A percentile compares a stretch with the other conserved stretches of the same genome.
Evolutionary conservation across 169 alveolate species (phyloP).

Genomic region (Condylostoma magnum): DNA sequence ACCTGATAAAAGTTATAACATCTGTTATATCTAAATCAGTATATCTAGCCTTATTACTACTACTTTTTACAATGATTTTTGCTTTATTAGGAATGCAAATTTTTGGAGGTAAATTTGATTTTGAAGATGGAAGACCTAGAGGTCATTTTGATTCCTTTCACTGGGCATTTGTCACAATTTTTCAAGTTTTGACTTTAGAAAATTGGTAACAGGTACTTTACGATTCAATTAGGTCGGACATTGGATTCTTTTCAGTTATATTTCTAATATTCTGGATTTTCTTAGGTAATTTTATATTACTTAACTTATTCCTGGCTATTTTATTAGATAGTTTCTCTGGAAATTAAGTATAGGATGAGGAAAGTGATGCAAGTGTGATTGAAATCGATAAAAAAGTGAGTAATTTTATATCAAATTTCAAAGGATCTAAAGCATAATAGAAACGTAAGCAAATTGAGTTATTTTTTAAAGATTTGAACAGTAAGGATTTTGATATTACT

Average conservation of each 20-base stretch:
- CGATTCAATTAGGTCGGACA: slow-evolving; percentile 38
- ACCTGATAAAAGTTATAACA: not conserved
- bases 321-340: slow-evolving; percentile 61
- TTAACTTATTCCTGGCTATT: slow-evolving; percentile 83
- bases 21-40: slow-evolving; percentile 35
- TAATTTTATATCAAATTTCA: no score
- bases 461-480: no score
- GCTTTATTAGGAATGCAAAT: slow-evolving; percentile 77
- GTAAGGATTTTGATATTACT: no score
- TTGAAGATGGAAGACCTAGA: slow-evolving; percentile 36
- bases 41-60: slow-evolving; percentile 59
- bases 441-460: no score
- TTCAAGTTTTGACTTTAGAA: slow-evolving; percentile 75
- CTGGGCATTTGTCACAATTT: slow-evolving; percentile 70
- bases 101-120: slow-evolving; percentile 47
- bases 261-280: slow-evolving; percentile 80
- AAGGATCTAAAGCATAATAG: no score
- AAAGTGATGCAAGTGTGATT: no score
- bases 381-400: no score
- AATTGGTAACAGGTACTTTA: slow-evolving; percentile 66
- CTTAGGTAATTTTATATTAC: slow-evolving; percentile 80
- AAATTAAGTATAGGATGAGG: not conserved
- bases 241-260: slow-evolving; percentile 32
- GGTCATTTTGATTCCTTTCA: slow-evolving; percentile 55
- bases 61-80: slow-evolving; percentile 70